phyloP scores from a whole-genome alignment of 805 yeast genomes.

The Clavispora vitiphila region DNA sequence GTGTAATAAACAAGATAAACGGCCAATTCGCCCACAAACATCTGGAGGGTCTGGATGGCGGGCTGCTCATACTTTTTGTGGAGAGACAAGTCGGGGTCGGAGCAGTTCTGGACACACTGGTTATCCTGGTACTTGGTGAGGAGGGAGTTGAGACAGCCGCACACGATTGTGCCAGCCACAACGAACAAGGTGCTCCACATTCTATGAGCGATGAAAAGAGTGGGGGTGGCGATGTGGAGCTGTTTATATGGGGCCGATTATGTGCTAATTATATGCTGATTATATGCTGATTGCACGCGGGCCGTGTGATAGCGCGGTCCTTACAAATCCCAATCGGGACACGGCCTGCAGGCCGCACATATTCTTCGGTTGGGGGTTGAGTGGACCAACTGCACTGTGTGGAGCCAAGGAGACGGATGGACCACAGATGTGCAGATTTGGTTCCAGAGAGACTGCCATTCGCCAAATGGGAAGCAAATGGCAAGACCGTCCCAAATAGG shows the following conservation, averaged over 20 bases:
- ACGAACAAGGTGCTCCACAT: conserved; percentile 14
- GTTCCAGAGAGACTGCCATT: too few relatives aligned
- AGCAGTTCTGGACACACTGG: conserved; percentile 60
- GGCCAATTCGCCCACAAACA: conserved; percentile 69
- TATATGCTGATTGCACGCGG: too few relatives aligned
- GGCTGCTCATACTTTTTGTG: conserved; percentile 66
- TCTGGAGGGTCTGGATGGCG: conserved; percentile 71
- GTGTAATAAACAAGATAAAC: conserved; percentile 41
- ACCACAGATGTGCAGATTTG: not conserved
- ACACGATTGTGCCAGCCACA: conserved; percentile 50
- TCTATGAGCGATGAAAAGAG: not conserved
- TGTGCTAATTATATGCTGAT: too few relatives aligned
- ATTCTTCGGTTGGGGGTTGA: too few relatives aligned
- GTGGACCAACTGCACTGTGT: too few relatives aligned
- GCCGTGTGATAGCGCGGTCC: not conserved
- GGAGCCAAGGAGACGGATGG: not conserved
- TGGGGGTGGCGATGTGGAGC: too few relatives aligned
- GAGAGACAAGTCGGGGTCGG: conserved; percentile 35
- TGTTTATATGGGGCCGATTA: too few relatives aligned
- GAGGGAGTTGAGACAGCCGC: conserved; percentile 71
- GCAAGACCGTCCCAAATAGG: conserved; percentile 2
- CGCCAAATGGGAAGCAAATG: too few relatives aligned
- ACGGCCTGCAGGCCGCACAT: not conserved
- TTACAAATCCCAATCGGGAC: not conserved
- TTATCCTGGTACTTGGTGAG: conserved; percentile 73